Conservation (phyloP, 176 grass and related monocot species). For the Hyparrhenia diplandra region DNA sequence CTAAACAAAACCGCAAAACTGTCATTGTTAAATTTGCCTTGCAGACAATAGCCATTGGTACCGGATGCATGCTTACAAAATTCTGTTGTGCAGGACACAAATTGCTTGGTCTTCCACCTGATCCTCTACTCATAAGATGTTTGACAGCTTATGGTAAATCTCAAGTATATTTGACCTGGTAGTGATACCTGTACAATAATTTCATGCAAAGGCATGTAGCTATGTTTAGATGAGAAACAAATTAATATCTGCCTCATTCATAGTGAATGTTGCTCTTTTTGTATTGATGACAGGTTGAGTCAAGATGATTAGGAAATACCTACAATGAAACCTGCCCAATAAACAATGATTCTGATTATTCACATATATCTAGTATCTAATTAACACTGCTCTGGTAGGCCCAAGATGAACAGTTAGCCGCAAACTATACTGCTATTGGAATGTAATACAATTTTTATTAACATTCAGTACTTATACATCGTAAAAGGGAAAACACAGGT, state of each 20-base stretch:
- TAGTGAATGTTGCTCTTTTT: background rate
- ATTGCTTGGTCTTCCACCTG: background rate
- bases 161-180: no score
- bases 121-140: background rate
- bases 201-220: background rate
- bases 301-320: background rate
- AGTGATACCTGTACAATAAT: no score
- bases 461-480: background rate
- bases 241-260: background rate
- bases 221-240: background rate
- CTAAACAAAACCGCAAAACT: slow-evolving; percentile 7
- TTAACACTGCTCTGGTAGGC: background rate
- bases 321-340: background rate
- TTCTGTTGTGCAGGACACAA: slow-evolving; percentile 21
- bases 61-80: slow-evolving; percentile 23
- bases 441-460: background rate
- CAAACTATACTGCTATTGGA: background rate
- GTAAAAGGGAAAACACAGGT: background rate
- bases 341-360: background rate
- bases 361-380: background rate
- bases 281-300: background rate
- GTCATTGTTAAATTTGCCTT: slow-evolving; percentile 4
- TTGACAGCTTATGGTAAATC: background rate
- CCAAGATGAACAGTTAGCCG: background rate
- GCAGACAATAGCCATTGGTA: background rate